A percentile compares a stretch with the other conserved stretches of the same genome.
These are phyloP conservation scores for Penicillium sp. DNA, from an alignment of 2,329 filamentous ascomycete genomes.

Conservation along the genomic window DNA sequence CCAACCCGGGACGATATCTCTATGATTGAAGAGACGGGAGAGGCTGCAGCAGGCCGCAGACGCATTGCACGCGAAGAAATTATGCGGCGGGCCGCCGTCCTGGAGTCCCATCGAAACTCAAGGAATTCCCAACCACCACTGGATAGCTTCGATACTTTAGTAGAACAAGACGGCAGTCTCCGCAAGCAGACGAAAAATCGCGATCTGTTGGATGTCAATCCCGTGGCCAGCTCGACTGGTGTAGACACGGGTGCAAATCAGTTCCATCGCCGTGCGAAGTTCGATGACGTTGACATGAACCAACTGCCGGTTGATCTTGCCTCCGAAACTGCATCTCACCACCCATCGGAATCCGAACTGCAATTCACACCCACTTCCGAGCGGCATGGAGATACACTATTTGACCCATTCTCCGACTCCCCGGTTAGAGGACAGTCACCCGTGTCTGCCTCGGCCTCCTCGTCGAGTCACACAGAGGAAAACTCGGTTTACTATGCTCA, in stretches of 20 bases:
- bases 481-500: constrained; percentile 36
- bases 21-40: constrained; percentile 47
- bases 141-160: constrained; percentile 45
- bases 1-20: constrained; percentile 43
- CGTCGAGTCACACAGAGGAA: constrained; percentile 36
- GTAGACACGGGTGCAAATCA: constrained; percentile 32
- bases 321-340: constrained; percentile 36
- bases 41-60: constrained; percentile 46
- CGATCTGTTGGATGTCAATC: constrained; percentile 6
- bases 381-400: constrained; percentile 27
- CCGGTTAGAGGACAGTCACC: constrained; percentile 16
- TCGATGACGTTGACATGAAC: constrained; percentile 13
- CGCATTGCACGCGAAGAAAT: constrained; percentile 48
- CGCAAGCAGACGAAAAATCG: constrained; percentile 9
- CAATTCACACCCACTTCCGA: constrained; percentile 50
- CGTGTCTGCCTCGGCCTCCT: constrained; percentile 22
- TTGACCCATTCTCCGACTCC: constrained; percentile 20
- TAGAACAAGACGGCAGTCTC: constrained; percentile 44
- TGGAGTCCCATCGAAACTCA: constrained; percentile 39
- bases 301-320: constrained; percentile 30
- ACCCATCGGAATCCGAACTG: constrained; percentile 43
- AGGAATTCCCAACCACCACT: constrained; percentile 16
- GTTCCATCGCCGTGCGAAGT: constrained; percentile 27
- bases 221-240: constrained; percentile 37
- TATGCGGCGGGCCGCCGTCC: constrained; percentile 40